phyloP scores from a whole-genome alignment of 2,329 filamentous ascomycete species.

The Cordyceps cicadae region DNA sequence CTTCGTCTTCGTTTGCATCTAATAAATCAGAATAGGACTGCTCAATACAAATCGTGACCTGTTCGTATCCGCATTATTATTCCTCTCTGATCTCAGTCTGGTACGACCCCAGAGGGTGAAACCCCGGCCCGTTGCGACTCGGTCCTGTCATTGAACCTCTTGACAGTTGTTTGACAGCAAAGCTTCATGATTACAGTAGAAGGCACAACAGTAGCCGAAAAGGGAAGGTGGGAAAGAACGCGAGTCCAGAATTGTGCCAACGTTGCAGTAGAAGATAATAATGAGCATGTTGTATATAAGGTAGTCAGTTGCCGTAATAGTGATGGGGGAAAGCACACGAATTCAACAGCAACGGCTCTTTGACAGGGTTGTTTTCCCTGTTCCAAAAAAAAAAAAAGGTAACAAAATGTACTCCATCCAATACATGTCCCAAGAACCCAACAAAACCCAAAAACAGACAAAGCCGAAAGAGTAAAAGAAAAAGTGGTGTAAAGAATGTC shows the following conservation, averaged over 20 bases:
- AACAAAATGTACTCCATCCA: slow-evolving; percentile 32
- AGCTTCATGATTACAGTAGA: background rate
- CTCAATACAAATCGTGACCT: no score
- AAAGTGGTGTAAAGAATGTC: slow-evolving; percentile 1
- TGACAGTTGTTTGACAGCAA: background rate
- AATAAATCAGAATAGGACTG: no score
- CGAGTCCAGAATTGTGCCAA: background rate
- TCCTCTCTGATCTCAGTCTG: no score
- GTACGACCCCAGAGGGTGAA: no score
- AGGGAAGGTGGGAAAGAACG: background rate
- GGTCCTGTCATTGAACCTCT: background rate
- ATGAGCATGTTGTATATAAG: slow-evolving; percentile 5
- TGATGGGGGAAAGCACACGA: background rate
- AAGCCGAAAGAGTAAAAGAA: slow-evolving; percentile 12
- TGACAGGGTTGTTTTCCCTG: slow-evolving; percentile 13
- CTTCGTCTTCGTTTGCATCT: no score
- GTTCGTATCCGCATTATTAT: no score
- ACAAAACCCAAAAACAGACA: slow-evolving; percentile 18
- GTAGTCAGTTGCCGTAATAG: background rate
- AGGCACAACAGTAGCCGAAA: no score
- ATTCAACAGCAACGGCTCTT: background rate
- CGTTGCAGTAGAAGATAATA: no score
- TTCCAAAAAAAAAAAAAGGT: slow-evolving; percentile 19
- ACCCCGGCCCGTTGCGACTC: no score
- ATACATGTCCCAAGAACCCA: slow-evolving; percentile 27